phyloP scores from a whole-genome alignment of 2,329 filamentous ascomycete species.

The Penicillium sp. region DNA sequence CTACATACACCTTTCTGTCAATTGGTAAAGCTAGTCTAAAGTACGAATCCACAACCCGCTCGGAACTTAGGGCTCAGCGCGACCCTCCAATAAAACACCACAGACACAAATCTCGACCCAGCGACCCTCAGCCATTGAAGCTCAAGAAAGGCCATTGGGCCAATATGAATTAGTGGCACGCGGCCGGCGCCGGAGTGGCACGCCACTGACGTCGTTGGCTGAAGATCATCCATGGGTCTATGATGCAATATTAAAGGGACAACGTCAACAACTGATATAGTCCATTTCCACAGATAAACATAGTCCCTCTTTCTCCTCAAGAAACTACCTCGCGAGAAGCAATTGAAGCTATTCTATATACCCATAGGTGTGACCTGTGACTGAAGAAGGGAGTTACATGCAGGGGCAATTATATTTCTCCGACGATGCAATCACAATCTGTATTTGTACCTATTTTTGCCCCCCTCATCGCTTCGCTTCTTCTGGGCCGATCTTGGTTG shows the following conservation, averaged over 20 bases:
- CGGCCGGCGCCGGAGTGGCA: background rate
- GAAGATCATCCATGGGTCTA: background rate
- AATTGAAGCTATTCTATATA: no score
- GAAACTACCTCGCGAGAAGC: no score
- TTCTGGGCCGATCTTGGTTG: background rate
- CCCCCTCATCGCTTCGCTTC: background rate
- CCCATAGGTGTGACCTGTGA: background rate
- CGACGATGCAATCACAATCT: background rate
- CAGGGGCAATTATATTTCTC: background rate
- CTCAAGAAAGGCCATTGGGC: background rate
- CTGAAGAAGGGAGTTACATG: background rate
- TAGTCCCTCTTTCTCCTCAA: no score
- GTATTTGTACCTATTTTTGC: background rate
- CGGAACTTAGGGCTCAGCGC: background rate
- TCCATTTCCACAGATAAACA: background rate
- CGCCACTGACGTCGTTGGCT: background rate
- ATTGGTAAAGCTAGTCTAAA: background rate
- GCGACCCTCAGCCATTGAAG: background rate
- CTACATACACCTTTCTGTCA: background rate
- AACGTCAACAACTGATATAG: background rate
- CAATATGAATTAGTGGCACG: background rate
- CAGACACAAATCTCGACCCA: background rate
- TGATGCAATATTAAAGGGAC: background rate
- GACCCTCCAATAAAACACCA: background rate
- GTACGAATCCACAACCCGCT: background rate